Evolutionary conservation across 768 basidiomycete species (phyloP).

Genomic region (Boletus fagicola): DNA sequence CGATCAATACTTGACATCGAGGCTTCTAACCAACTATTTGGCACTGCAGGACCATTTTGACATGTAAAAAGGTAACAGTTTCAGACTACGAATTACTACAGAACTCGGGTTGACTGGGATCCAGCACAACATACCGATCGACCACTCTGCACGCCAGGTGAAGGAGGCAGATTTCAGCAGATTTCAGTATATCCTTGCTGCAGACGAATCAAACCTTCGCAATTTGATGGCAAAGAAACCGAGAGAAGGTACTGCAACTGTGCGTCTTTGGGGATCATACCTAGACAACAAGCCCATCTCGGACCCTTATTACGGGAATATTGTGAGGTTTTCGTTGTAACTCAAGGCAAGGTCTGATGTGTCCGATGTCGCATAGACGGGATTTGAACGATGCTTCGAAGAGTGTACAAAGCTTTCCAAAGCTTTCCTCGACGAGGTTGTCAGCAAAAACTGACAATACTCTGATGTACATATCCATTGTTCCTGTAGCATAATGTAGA

Average conservation of each 20-base stretch:
- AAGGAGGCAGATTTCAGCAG: slow-evolving; percentile 59
- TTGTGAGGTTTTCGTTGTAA: slow-evolving; percentile 38
- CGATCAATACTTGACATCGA: neutral
- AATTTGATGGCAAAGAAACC: slow-evolving; percentile 54
- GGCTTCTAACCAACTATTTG: neutral
- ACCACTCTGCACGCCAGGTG: slow-evolving; percentile 67
- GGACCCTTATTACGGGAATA: slow-evolving; percentile 83
- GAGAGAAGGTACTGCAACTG: slow-evolving; percentile 55
- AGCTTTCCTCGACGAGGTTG: slow-evolving; percentile 73
- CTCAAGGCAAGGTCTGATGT: slow-evolving; percentile 4
- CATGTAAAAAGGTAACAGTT: slow-evolving; percentile 62
- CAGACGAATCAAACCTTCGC: slow-evolving; percentile 74
- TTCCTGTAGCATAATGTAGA: slow-evolving; percentile 5
- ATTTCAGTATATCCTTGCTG: slow-evolving; percentile 85
- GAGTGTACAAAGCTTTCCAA: slow-evolving; percentile 73
- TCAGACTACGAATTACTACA: neutral
- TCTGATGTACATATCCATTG: neutral
- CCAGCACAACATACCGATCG: slow-evolving; percentile 74
- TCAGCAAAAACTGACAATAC: slow-evolving; percentile 30
- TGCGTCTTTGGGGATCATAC: slow-evolving; percentile 81
- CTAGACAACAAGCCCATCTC: slow-evolving; percentile 66
- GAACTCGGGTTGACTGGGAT: slow-evolving; percentile 1
- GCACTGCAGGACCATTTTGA: slow-evolving; percentile 56
- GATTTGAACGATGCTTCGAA: slow-evolving; percentile 75
- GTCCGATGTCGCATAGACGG: slow-evolving; percentile 42